A percentile compares a stretch with the other conserved stretches of the same genome.
Evolutionary conservation across 1,284 basidiomycete species (phyloP).

Genomic region (Sphaerobolus stellatus): DNA sequence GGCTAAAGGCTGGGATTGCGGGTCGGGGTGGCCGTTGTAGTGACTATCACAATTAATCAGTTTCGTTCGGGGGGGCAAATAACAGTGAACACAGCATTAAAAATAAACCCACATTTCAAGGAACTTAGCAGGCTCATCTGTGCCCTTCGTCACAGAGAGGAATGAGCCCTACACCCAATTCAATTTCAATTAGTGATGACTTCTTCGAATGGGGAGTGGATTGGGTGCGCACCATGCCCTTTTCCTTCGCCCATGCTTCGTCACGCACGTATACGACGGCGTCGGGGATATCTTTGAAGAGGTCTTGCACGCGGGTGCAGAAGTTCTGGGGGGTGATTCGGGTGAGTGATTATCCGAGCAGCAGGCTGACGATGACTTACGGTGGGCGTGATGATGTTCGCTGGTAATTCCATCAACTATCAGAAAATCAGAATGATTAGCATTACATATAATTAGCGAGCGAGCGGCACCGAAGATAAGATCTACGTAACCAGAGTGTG

Average conservation of each 20-base stretch:
- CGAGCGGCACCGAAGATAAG: neutral
- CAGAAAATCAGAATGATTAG: neutral
- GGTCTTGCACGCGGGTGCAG: conserved; percentile 65
- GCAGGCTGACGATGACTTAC: conserved; percentile 33
- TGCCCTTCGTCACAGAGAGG: conserved; percentile 84
- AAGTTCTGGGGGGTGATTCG: conserved; percentile 51
- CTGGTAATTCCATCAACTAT: conserved; percentile 81
- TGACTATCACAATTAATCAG: conserved; percentile 50
- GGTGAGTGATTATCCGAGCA: neutral
- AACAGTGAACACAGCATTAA: neutral
- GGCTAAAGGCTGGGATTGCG: conserved; percentile 61
- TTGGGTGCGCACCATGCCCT: conserved; percentile 67
- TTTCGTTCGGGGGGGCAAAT: too few relatives aligned
- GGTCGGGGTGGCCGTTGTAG: conserved; percentile 70
- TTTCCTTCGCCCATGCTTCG: conserved; percentile 78
- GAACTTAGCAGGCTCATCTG: conserved; percentile 82
- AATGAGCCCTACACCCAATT: conserved; percentile 60
- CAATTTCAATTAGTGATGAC: neutral
- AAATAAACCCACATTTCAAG: conserved; percentile 69
- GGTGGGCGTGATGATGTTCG: conserved; percentile 81
- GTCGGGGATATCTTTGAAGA: conserved; percentile 67
- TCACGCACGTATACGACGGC: conserved; percentile 74
- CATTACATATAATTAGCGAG: neutral
- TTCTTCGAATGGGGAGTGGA: neutral
- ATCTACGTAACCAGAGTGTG: neutral